A percentile compares a stretch with the other conserved stretches of the same genome.
These are phyloP conservation scores for Ocimum tenuiflorum DNA, from an alignment of 257 asterid genomes.

Conservation along the genomic window DNA sequence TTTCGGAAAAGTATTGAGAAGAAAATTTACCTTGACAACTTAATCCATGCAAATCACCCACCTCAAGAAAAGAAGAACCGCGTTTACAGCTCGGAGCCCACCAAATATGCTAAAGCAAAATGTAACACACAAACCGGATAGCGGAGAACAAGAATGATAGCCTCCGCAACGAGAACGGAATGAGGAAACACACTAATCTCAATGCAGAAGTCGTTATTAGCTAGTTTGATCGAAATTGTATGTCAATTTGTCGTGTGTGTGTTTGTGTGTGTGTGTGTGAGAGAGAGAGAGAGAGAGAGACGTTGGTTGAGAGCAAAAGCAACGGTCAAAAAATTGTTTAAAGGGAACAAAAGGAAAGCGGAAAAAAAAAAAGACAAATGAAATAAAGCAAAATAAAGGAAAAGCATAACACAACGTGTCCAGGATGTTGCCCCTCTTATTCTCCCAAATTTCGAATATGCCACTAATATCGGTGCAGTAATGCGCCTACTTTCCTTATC, in stretches of 20 bases:
- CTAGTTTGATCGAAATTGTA: constrained; percentile 23
- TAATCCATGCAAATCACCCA: constrained; percentile 5
- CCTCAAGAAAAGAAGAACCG: neutral
- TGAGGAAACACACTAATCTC: constrained; percentile 35
- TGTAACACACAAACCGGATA: constrained; percentile 7
- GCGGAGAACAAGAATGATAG: neutral
- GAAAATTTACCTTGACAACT: constrained; percentile 4
- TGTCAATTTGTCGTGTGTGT: constrained; percentile 13
- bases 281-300: constrained; percentile 35
- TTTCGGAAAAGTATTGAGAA: neutral
- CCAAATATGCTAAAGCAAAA: constrained; percentile 3
- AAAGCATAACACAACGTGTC: constrained; percentile 24
- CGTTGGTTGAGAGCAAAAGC: constrained; percentile 35
- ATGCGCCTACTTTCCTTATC: neutral
- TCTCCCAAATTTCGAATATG: constrained; percentile 18
- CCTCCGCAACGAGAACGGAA: constrained; percentile 24
- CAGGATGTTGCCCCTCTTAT: constrained; percentile 7
- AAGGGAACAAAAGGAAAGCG: constrained; percentile 22
- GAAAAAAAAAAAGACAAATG: constrained; percentile 14
- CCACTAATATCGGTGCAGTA: neutral
- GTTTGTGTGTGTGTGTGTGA: neutral
- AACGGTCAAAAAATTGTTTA: constrained; percentile 44
- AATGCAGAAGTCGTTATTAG: constrained; percentile 29
- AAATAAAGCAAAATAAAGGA: constrained; percentile 39
- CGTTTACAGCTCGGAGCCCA: neutral